Base-by-base conservation (phyloP, 345 rosid species). In the Pistacia integerrima region DNA sequence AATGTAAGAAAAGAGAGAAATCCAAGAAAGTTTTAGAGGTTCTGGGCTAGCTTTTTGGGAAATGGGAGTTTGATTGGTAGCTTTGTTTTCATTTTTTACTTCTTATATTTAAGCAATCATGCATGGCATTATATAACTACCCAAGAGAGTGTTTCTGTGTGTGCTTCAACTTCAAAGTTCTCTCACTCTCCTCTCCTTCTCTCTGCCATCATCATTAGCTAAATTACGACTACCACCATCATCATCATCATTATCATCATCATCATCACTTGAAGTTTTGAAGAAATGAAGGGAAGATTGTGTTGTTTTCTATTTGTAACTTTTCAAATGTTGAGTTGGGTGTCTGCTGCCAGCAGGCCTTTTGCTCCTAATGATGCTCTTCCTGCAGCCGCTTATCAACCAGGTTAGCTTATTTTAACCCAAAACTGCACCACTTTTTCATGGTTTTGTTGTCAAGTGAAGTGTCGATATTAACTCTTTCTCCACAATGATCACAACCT, bases 281-380 rank as follows among this genome's bases (percentile, higher is more conserved):
- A 59, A 82, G 44, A 69, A 74, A 81, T 84, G 91, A 74, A 77
- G 69, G 82, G 82, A 78, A 76, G 73, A 67, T 68, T 77, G 55
- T 73, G 82, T 74, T 60, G 83, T 64, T 44, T 88, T 4, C 44
- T 87, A 66, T 73, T 78, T 69, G 79, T 89, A 82, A 16, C 63
- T 52, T 6, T 57, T 71, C 91, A 86, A 52, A 69, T 85, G 36
- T 79, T 74, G 82, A 81, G 81, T 62, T 85, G 82, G 86, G 79
- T 78, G 64, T 84, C 76, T 73, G 87, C 83, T 66, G 74, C 85
- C 46, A 84, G 92, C 83, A 82, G 91, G 72, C 82, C 84, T 81
- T 80, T 83, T 76, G 80, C 86, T 66, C 75, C 87, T n/a, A 81
- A 46, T 73, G 66, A 82, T 70, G 88, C 55, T 83, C 65, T 72